Evolutionary conservation across 441 rosid species (phyloP).

Genomic region (Adansonia madagascariensis): DNA sequence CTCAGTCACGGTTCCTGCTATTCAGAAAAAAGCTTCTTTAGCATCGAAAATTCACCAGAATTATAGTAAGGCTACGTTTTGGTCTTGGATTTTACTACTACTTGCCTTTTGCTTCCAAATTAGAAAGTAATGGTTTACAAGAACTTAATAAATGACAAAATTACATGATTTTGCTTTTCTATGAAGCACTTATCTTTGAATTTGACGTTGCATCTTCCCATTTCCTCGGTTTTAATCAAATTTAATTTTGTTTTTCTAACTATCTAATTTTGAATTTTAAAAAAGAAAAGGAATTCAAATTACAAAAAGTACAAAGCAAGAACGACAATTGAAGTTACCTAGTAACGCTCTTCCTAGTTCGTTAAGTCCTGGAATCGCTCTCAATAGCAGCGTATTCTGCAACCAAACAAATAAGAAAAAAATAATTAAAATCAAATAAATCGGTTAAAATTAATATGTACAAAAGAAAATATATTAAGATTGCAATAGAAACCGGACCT

Average conservation of each 20-base stretch:
- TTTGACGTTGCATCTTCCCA: background rate
- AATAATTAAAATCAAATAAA: background rate
- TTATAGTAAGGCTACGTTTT: background rate
- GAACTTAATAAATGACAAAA: conserved; percentile 6
- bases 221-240: background rate
- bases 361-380: conserved; percentile 86
- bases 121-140: background rate
- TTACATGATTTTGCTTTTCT: background rate
- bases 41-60: conserved; percentile 4
- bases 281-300: background rate
- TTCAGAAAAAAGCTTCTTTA: conserved; percentile 24
- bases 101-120: background rate
- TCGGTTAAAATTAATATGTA: background rate
- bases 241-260: background rate
- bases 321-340: conserved; percentile 45
- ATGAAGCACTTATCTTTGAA: background rate
- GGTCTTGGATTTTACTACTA: background rate
- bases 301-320: background rate
- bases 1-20: conserved; percentile 73
- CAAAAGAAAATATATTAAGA: background rate
- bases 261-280: background rate
- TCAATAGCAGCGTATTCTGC: conserved; percentile 83
- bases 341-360: conserved; percentile 41
- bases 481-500: conserved; percentile 43
- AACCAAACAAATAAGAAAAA: conserved; percentile 4